Percentiles rank a stretch among this genome's conserved stretches.
phyloP scores from a whole-genome alignment of 164 flowering plant species.

The Cinnamomum chago region DNA sequence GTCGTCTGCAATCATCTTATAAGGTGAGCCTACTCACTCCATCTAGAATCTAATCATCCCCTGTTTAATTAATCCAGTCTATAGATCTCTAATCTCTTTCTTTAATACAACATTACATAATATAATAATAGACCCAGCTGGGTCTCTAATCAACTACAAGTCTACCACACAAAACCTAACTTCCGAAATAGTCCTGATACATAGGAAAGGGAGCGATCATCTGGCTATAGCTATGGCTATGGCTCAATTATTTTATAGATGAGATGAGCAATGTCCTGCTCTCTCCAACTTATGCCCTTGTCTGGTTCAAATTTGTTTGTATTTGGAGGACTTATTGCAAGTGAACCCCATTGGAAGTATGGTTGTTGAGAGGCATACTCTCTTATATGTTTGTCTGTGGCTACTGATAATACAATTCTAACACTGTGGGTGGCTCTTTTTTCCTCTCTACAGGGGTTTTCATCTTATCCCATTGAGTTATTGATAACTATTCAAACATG shows the following conservation, averaged over 20 bases:
- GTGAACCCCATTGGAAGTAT: not conserved
- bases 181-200: not conserved
- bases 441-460: no score
- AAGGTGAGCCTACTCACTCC: conserved; percentile 25
- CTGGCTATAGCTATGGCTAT: not conserved
- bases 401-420: not conserved
- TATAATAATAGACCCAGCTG: not conserved
- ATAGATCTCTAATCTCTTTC: conserved; percentile 8
- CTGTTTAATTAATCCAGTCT: conserved; percentile 7
- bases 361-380: not conserved
- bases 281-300: conserved; percentile 18
- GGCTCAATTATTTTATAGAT: not conserved
- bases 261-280: not conserved
- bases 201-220: not conserved
- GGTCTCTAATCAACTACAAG: not conserved
- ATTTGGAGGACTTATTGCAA: conserved; percentile 11
- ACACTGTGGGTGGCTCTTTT: no score
- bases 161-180: not conserved
- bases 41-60: conserved; percentile 42
- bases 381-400: not conserved
- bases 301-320: conserved; percentile 32
- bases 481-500: no score
- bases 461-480: no score
- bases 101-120: no score
- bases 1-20: conserved; percentile 47